A percentile compares a stretch with the other conserved stretches of the same genome.
phyloP scores from a whole-genome alignment of 2,329 filamentous ascomycete species.

The Phaeosphaeriaceae sp. region DNA sequence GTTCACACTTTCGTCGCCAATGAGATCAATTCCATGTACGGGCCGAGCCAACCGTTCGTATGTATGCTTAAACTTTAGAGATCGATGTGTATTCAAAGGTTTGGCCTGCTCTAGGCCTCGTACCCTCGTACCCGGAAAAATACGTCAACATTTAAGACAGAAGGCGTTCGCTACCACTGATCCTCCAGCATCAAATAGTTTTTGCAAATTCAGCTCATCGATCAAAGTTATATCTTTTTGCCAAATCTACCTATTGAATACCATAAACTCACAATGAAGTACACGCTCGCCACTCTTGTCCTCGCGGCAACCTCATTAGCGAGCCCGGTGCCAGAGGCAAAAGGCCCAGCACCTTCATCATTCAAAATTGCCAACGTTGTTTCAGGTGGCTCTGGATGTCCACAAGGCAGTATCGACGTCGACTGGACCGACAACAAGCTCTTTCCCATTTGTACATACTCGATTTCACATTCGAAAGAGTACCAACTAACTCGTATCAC shows the following conservation, averaged over 20 bases:
- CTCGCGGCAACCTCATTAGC: constrained; percentile 31
- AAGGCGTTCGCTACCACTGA: constrained; percentile 24
- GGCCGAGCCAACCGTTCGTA: constrained; percentile 26
- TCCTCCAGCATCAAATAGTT: constrained; percentile 8
- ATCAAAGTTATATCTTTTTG: background rate
- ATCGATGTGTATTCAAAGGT: constrained; percentile 16
- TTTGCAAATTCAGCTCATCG: background rate
- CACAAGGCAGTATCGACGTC: constrained; percentile 44
- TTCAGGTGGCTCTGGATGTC: constrained; percentile 44
- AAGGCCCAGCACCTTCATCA: constrained; percentile 25
- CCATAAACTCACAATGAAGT: constrained; percentile 31
- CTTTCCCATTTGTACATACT: constrained; percentile 39
- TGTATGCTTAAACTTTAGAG: constrained; percentile 5
- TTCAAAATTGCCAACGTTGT: constrained; percentile 42
- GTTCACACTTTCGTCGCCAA: constrained; percentile 15
- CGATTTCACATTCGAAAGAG: background rate
- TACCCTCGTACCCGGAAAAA: constrained; percentile 32
- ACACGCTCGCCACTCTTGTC: constrained; percentile 27
- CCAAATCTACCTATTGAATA: background rate
- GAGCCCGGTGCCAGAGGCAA: constrained; percentile 19
- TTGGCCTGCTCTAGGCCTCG: constrained; percentile 27
- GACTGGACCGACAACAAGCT: constrained; percentile 38
- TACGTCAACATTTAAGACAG: constrained; percentile 32
- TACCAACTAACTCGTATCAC: background rate
- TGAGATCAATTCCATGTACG: constrained; percentile 14